Percentiles rank a stretch among this genome's conserved stretches.
Evolutionary conservation across 345 rosid species (phyloP).

Genomic region (Eucalyptus albens): DNA sequence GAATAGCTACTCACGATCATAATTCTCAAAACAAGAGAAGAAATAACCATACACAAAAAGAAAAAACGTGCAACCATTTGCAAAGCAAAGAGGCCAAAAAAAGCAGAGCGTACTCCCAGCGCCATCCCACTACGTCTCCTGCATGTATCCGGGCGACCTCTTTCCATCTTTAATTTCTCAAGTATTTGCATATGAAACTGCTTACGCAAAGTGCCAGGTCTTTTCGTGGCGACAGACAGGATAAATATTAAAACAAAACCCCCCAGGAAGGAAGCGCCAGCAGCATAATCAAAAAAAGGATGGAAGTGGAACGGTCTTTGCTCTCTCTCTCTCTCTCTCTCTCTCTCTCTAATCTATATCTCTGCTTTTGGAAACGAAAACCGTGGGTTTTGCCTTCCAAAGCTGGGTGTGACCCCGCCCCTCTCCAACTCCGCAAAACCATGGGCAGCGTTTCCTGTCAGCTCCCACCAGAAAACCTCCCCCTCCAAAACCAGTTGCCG

Average conservation of each 20-base stretch:
- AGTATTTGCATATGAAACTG: not conserved
- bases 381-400: not conserved
- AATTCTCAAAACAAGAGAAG: not conserved
- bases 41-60: not conserved
- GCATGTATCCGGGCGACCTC: not conserved
- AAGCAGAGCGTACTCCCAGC: not conserved
- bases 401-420: not conserved
- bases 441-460: constrained; percentile 39
- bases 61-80: too few species aligned
- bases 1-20: not conserved
- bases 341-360: not conserved
- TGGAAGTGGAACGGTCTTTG: not conserved
- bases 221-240: not conserved
- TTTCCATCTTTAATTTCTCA: too few species aligned
- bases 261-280: not conserved
- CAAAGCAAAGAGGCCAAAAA: not conserved
- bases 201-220: not conserved
- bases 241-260: not conserved
- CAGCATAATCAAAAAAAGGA: not conserved
- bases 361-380: not conserved
- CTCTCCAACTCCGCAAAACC: constrained; percentile 14
- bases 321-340: not conserved
- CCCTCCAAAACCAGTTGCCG: constrained; percentile 42
- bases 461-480: not conserved
- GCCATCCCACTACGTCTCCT: not conserved